Conservation (phyloP, 768 basidiomycete genomes). For the Hygrophoropsis aurantiaca region DNA sequence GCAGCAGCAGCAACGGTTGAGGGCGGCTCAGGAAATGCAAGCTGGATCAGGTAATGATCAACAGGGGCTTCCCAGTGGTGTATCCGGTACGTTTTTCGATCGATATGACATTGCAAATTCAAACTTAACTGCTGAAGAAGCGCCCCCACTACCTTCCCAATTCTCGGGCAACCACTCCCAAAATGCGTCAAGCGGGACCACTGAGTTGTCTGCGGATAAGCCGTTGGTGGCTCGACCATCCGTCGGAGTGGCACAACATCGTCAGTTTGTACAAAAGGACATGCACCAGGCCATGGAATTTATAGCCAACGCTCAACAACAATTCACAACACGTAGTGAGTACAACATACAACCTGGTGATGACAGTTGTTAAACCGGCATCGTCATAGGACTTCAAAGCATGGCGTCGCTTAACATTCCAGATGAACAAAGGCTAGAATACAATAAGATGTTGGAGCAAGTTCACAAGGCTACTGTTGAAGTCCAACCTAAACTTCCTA, state of each 20-base stretch:
- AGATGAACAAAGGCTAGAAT: conserved; percentile 55
- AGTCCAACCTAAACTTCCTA: conserved; percentile 49
- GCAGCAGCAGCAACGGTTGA: conserved; percentile 22
- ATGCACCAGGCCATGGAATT: conserved; percentile 28
- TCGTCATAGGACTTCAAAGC: conserved; percentile 36
- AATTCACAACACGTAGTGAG: conserved; percentile 33
- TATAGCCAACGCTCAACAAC: conserved; percentile 32
- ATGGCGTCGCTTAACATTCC: conserved; percentile 43
- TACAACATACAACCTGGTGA: conserved; percentile 8
- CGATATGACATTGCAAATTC: no score
- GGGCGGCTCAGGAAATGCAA: background rate
- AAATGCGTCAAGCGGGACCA: no score
- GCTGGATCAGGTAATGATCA: conserved; percentile 3
- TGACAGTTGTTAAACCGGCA: conserved; percentile 11
- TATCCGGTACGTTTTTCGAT: conserved; percentile 7
- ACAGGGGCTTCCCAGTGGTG: conserved; percentile 14
- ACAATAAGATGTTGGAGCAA: conserved; percentile 48
- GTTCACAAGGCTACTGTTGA: conserved; percentile 45
- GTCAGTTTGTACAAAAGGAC: conserved; percentile 29
- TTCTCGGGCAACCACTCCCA: no score
- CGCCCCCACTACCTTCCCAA: no score
- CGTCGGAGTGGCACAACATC: background rate
- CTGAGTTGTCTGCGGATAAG: no score
- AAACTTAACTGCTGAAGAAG: no score
- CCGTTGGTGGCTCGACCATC: no score